Conservation (phyloP, 805 yeast species). For the Candida germanica region DNA sequence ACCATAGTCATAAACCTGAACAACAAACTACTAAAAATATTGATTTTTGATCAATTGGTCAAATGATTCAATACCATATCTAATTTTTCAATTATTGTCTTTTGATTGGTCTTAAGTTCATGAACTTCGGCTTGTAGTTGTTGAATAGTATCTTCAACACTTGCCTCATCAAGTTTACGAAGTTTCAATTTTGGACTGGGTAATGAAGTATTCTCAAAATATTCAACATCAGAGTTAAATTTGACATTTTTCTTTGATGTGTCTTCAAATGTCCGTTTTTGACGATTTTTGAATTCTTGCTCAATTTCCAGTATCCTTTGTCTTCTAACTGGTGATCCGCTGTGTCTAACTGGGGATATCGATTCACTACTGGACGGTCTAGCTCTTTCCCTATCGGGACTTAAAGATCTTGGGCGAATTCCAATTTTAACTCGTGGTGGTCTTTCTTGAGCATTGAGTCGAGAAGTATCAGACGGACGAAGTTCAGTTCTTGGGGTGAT, state of each 20-base stretch:
- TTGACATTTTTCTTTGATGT: slow-evolving; percentile 10
- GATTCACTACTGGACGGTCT: slow-evolving; percentile 3
- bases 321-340: slow-evolving; percentile 36
- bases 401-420: slow-evolving; percentile 5
- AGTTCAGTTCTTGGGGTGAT: slow-evolving; percentile 4
- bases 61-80: slow-evolving; percentile 7
- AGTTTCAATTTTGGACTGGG: slow-evolving; percentile 2
- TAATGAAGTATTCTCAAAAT: slow-evolving; percentile 5
- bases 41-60: slow-evolving; percentile 23
- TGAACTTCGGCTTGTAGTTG: background rate
- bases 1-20: slow-evolving; percentile 8
- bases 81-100: slow-evolving; percentile 7
- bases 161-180: background rate
- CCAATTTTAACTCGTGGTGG: slow-evolving; percentile 5
- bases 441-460: slow-evolving; percentile 3
- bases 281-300: slow-evolving; percentile 7
- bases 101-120: slow-evolving; percentile 2
- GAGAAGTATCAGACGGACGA: background rate
- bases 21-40: slow-evolving; percentile 32
- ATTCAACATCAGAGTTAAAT: slow-evolving; percentile 11
- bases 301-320: slow-evolving; percentile 29
- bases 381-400: slow-evolving; percentile 5
- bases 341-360: slow-evolving; percentile 14
- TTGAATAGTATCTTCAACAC: background rate
- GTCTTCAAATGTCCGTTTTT: background rate